Evolutionary conservation across 1,139 yeast genomes (phyloP), one percentile per base, ranked within the genome.

Genomic region (Taphrina confusa): DNA sequence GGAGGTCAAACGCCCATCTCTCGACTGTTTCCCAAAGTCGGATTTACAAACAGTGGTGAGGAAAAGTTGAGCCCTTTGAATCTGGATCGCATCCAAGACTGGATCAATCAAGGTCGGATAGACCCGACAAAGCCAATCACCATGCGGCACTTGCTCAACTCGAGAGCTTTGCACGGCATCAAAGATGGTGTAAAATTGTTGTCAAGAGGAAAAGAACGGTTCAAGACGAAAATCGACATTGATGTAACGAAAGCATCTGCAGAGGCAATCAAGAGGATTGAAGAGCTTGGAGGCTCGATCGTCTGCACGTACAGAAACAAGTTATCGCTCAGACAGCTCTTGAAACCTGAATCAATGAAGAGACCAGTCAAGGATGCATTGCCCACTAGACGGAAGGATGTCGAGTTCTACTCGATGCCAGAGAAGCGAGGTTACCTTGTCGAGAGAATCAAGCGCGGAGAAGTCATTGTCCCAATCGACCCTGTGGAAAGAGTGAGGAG

Each of bases 1-100:
- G 99, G 99, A 81, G 98, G 98, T 70, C 99, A 92, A 73, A 92
- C 98, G 0, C 97, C 97, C 23, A 85, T 85, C 68, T 87, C 83
- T 70, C 87, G 87, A 72, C 76, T 90, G 64, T 89, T 90, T 73
- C 97, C 97, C 58, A 91, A 92, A 72, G 79, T 85, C 63, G 98
- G 98, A 9, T 90, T 91, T 77, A 81, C 82, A 68, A 79, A 85
- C 67, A 16, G 25, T 60, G 64, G 64, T n/a, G 63, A 36, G 78
- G 79, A 12, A 80, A 23, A 69, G 40, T 51, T 61, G 25, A 63
- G 62, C 22, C 56, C 63, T 18, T 65, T 76, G 62, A 75, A 85
- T 62, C 76, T 80, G 62, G 91, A 89, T n/a, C 80, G 85, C 68
- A 76, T 92, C 39, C 82, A 82, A 63, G 65, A 66, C 40, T 71